Evolutionary conservation across 1,284 basidiomycete genomes (phyloP).

Genomic region (Blastosporella zonata): DNA sequence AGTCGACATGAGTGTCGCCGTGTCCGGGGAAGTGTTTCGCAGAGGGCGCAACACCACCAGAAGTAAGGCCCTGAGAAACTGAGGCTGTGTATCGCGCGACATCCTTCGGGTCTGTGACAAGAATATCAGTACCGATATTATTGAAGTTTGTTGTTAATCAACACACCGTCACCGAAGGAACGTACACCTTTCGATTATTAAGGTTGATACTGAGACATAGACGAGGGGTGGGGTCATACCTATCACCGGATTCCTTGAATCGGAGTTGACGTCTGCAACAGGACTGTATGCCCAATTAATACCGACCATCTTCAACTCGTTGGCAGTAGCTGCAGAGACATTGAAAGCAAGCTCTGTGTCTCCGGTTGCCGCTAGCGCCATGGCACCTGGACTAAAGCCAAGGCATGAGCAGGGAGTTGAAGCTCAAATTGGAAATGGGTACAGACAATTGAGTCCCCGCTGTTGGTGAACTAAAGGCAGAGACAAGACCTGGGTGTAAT

Average conservation of each 20-base stretch:
- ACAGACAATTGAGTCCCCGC: slow-evolving; percentile 68
- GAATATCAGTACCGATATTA: neutral
- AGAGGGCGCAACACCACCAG: slow-evolving; percentile 52
- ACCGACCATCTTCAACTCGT: slow-evolving; percentile 56
- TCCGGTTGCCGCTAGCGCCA: slow-evolving; percentile 61
- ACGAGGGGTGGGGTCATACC: slow-evolving; percentile 36
- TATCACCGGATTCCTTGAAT: slow-evolving; percentile 66
- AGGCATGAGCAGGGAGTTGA: neutral
- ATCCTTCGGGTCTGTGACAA: slow-evolving; percentile 44
- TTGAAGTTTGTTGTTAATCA: too few species aligned
- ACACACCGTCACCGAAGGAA: slow-evolving; percentile 63
- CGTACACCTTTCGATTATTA: slow-evolving; percentile 47
- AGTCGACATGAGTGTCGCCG: slow-evolving; percentile 69
- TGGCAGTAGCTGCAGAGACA: slow-evolving; percentile 48
- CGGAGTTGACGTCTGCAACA: slow-evolving; percentile 67
- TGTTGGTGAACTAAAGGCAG: slow-evolving; percentile 53
- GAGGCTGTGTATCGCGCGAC: slow-evolving; percentile 49
- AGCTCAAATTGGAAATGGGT: neutral
- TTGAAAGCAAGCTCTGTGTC: slow-evolving; percentile 43
- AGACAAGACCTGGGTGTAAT: slow-evolving; percentile 50
- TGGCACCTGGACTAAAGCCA: slow-evolving; percentile 58
- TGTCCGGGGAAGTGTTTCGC: slow-evolving; percentile 74
- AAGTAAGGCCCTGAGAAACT: slow-evolving; percentile 45
- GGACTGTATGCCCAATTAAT: slow-evolving; percentile 72
- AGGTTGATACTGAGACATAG: neutral